Evolutionary conservation across 1,284 basidiomycete genomes (phyloP), one percentile per base, ranked within the genome.

Genomic region (Ganoderma sinense): DNA sequence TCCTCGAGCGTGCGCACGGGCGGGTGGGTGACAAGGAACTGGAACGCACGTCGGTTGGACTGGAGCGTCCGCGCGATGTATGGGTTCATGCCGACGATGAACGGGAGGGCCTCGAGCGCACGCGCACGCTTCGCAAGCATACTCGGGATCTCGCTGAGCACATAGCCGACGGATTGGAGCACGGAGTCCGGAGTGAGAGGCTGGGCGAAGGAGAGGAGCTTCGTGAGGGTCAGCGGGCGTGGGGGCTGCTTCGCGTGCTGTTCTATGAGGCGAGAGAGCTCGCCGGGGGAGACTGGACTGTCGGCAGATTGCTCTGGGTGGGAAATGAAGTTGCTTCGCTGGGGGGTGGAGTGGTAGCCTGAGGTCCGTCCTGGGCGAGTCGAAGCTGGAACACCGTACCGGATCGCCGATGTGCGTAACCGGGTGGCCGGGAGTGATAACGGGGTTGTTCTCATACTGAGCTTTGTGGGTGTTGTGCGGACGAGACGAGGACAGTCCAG

Each of bases 1-100:
- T 95, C 91, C 70, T 89, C 86, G 55, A 94, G 81, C 60, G 86
- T 88, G 60, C 80, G 86, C 65, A 95, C 89, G 3, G 86, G 83
- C 13, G 92, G 90, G 76, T 95, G 88, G 23, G 85, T 91, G 29
- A 92, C 90, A 36, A 97, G 84, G 75, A 88, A 89, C 67, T 88
- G 83, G 78, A 97, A 96, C 76, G 92, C 92, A 41, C 89, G 86
- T 72, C 89, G 86, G 81, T 96, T 94, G 14, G 92, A 86, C 67
- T 91, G 84, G 67, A 96, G 86, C 8, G 91, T 91, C 68, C 87
- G 89, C 10, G 92, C 87, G 40, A 97, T 89, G 81, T 94, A 95
- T 5, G 96, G 96, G 78, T 97, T 97, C 70, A 93, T 94, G 20
- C 94, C 95, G 48, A 97, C 95, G 64, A 97, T 96, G 81, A 92